A percentile compares a stretch with the other conserved stretches of the same genome.
Evolutionary conservation across 306 rosid species (phyloP).

Genomic region (Alnus rubra): DNA sequence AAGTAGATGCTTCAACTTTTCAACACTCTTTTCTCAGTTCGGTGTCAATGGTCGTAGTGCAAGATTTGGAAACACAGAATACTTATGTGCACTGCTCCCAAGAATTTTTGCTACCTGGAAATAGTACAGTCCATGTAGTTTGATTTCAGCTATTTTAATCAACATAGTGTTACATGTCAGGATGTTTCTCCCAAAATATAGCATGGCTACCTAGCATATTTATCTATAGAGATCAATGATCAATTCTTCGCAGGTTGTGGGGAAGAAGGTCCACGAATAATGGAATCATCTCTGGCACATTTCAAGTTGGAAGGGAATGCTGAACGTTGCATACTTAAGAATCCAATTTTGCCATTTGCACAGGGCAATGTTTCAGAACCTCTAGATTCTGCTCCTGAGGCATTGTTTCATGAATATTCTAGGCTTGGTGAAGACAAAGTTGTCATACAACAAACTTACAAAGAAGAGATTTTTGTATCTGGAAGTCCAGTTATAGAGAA

Average conservation of each 20-base stretch:
- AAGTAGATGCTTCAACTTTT: neutral
- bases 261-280: slow-evolving; percentile 45
- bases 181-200: neutral
- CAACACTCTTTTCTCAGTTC: neutral
- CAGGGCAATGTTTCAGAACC: slow-evolving; percentile 45
- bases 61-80: neutral
- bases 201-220: neutral
- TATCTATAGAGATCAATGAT: neutral
- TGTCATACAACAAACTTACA: slow-evolving; percentile 41
- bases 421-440: slow-evolving; percentile 34
- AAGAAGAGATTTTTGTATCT: slow-evolving; percentile 33
- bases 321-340: slow-evolving; percentile 42
- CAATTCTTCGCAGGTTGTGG: slow-evolving; percentile 49
- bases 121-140: slow-evolving; percentile 4
- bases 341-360: slow-evolving; percentile 44
- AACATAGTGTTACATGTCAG: neutral
- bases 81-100: neutral
- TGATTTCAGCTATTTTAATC: slow-evolving; percentile 17
- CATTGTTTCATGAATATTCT: slow-evolving; percentile 40
- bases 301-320: slow-evolving; percentile 45
- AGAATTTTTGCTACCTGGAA: neutral
- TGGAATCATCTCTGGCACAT: slow-evolving; percentile 39
- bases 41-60: neutral
- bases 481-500: slow-evolving; percentile 45
- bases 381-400: slow-evolving; percentile 32